Base-by-base conservation (phyloP, 2,329 filamentous ascomycete genomes). In the Fusarium incarnatum region DNA sequence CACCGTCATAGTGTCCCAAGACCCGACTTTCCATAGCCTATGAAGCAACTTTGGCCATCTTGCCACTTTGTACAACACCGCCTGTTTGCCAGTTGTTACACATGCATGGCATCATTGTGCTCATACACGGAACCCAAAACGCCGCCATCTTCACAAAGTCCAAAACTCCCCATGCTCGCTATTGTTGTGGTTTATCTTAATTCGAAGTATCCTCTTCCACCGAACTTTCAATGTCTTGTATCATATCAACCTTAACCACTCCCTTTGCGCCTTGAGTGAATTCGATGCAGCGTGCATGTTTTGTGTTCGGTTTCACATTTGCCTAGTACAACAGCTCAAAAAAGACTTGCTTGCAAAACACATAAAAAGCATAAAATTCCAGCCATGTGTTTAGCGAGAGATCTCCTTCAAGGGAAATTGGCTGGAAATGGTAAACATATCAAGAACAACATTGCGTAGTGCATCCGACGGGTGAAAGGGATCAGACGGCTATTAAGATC, bases 141-240 rank as follows among this genome's bases (percentile, higher is more conserved):
- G 64, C 68, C 68, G 50, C 37, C 59, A 58, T 56, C 32, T 34
- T 48, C 12, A 48, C 28, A 50, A 74, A 65, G 42, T 59, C 40
- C 50, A 57, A 58, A 63, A 67, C 58, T 64, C 62, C 69, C 40
- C 46, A 58, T 72, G 66, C 70, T 69, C 62, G 73, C 71, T 72
- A 71, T 64, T 52, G 28, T 66, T 42, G 68, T 62, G 45, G 27
- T 71, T 62, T 62, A 53, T 63, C 48, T 60, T 46, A 62, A 69
- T 62, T 71, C 46, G 57, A 53, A 56, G 58, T 59, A 34, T 42
- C 52, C 54, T 42, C 49, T 28, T 32, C 48, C 49, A 20, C 42
- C 44, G 53, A 53, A 41, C 34, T 53, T 50, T 37, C 30, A 22
- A 37, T n/a, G 32, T 49, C 54, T 27, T 53, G 58, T 45, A 45